Evolutionary conservation across 2,329 filamentous ascomycete species (phyloP), one percentile per base, ranked within the genome.

Genomic region (Bipolaris gigantea): DNA sequence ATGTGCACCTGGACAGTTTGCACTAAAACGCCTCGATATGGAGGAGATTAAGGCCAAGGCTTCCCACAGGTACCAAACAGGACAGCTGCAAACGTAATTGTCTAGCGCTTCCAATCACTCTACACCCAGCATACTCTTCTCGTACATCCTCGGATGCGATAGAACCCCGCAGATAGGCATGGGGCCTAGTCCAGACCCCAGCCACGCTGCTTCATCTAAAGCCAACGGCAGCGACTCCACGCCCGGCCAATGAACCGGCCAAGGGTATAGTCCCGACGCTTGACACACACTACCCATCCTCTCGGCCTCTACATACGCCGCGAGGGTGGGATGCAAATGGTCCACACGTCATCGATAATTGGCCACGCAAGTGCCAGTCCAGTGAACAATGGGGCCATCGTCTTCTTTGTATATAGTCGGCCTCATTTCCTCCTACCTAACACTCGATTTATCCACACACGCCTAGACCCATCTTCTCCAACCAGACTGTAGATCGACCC

Each of bases 331-430:
- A 27, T 25, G 7, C 1, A 16, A n/a, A 25, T 40, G 21, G 21
- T 3, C 21, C 5, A n/a, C 18, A 50, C 54, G 54, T 56, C 54
- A 56, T 56, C 46, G 46, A 56, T 46, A 42, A 35, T 30, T 35
- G 34, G 27, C 10, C 4, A 30, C 34, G 21, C 21, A 43, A 19
- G 40, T 36, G 23, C 45, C 18, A 30, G 23, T 39, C 45, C 18
- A 30, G 23, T 39, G 25, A 18, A 35, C 19, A 44, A 40, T 39
- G 13, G 45, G 11, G 45, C 2, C 39, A 27, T 43, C 34, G 38
- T 43, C 33, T 25, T 8, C 5, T 23, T 10, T 49, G 38, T 53
- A 53, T 50, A 53, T 25, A 40, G 15, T 25, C 15, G 3, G 13
- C 13, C 38, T 21, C 38, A 13, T 4, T 13, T 30, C 27, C 27